phyloP scores from a whole-genome alignment of 2,329 filamentous ascomycete species.

The Fusarium tanahbumbuense region DNA sequence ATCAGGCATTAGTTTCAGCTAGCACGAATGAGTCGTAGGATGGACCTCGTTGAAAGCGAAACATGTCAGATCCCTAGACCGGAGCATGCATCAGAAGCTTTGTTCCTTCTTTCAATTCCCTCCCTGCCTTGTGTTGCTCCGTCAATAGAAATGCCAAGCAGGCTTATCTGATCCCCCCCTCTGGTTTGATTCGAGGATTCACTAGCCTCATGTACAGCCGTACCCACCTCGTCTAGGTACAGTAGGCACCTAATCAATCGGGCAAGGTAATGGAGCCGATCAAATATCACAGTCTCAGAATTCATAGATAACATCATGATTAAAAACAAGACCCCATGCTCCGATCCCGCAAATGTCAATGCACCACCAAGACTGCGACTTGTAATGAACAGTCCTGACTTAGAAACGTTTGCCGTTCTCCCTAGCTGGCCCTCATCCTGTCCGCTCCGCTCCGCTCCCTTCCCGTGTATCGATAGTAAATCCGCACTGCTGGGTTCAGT shows the following conservation, averaged over 20 bases:
- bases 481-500: constrained; percentile 34
- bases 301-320: constrained; percentile 31
- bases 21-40: not conserved
- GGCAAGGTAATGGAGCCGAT: constrained; percentile 17
- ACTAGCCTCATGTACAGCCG: constrained; percentile 1
- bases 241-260: constrained; percentile 18
- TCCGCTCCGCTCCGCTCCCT: not conserved
- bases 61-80: not conserved
- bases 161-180: constrained; percentile 45
- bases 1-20: not conserved
- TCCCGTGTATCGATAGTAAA: constrained; percentile 7
- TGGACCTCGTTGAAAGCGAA: not conserved
- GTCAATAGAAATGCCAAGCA: constrained; percentile 43
- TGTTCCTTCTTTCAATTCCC: constrained; percentile 3
- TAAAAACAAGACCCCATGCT: constrained; percentile 21
- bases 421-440: constrained; percentile 1
- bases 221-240: constrained; percentile 13
- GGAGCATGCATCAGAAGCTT: not conserved
- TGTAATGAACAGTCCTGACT: constrained; percentile 34
- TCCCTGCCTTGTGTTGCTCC: constrained; percentile 26
- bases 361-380: not conserved
- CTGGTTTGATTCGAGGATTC: constrained; percentile 19
- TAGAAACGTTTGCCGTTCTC: constrained; percentile 31
- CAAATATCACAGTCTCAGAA: constrained; percentile 5
- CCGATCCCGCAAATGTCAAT: constrained; percentile 12